phyloP scores from a whole-genome alignment of 2,329 filamentous ascomycete species.

The Fusarium guadeloupense region DNA sequence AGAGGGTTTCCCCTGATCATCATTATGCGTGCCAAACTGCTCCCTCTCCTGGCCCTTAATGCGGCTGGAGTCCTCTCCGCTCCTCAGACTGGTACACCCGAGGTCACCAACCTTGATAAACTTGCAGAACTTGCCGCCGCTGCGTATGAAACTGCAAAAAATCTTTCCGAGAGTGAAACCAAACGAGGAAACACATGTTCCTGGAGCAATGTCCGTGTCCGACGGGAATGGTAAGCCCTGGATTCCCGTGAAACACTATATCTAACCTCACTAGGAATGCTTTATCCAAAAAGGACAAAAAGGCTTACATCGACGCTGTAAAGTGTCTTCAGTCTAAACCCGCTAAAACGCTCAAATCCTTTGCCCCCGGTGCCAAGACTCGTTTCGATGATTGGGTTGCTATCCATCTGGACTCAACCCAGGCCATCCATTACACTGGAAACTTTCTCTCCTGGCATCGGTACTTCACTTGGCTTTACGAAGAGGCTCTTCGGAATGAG shows the following conservation, averaged over 20 bases:
- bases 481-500: slow-evolving; percentile 45
- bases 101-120: slow-evolving; percentile 34
- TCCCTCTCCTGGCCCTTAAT: slow-evolving; percentile 37
- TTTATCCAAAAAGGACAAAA: slow-evolving; percentile 38
- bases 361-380: slow-evolving; percentile 54
- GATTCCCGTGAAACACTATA: too few relatives aligned
- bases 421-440: slow-evolving; percentile 54
- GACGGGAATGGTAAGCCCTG: slow-evolving; percentile 45
- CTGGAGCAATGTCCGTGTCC: slow-evolving; percentile 45
- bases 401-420: slow-evolving; percentile 59
- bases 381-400: slow-evolving; percentile 62
- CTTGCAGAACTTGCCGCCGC: slow-evolving; percentile 33
- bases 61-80: slow-evolving; percentile 36
- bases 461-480: slow-evolving; percentile 47
- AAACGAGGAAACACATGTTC: slow-evolving; percentile 41
- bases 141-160: slow-evolving; percentile 40
- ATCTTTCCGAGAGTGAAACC: slow-evolving; percentile 20
- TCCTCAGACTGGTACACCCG: slow-evolving; percentile 28
- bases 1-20: slow-evolving; percentile 10
- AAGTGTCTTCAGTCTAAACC: slow-evolving; percentile 55
- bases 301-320: slow-evolving; percentile 56
- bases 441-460: slow-evolving; percentile 47
- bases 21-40: slow-evolving; percentile 34
- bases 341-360: slow-evolving; percentile 45
- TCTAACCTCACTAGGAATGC: slow-evolving; percentile 32